Conservation (phyloP, 768 basidiomycete genomes). For the Mycena sanguinolenta region DNA sequence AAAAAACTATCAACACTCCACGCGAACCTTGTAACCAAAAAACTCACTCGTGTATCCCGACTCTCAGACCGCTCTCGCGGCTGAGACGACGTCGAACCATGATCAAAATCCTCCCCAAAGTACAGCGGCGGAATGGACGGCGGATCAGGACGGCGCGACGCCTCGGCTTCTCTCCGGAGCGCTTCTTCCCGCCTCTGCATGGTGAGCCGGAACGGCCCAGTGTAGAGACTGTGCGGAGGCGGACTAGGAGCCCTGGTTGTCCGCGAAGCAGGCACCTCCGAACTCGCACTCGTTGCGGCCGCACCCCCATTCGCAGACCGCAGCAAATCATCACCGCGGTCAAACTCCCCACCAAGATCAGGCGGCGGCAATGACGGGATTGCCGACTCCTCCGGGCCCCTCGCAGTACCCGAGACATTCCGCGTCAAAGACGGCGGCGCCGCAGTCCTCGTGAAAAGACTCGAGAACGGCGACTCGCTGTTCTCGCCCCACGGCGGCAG, state of each 20-base stretch:
- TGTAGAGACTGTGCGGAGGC: conserved; percentile 50
- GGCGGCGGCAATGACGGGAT: conserved; percentile 47
- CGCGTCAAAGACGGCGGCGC: conserved; percentile 12
- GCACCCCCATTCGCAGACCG: conserved; percentile 16
- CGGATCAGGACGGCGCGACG: conserved; percentile 33
- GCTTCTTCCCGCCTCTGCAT: conserved; percentile 51
- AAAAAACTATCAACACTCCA: neutral
- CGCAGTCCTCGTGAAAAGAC: conserved; percentile 25
- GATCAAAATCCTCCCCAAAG: conserved; percentile 47
- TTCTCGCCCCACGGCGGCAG: conserved; percentile 18
- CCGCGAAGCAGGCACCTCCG: conserved; percentile 12
- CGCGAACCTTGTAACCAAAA: neutral
- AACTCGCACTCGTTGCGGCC: neutral
- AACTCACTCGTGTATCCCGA: conserved; percentile 30
- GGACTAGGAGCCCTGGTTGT: conserved; percentile 26
- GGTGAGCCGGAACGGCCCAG: conserved; percentile 65
- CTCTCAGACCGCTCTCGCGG: conserved; percentile 7
- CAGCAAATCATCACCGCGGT: conserved; percentile 26
- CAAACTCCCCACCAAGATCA: conserved; percentile 46
- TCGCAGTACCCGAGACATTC: neutral
- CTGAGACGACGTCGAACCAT: neutral
- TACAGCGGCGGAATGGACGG: conserved; percentile 55
- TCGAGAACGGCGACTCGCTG: conserved; percentile 31
- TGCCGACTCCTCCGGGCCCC: conserved; percentile 22
- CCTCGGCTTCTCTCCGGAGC: conserved; percentile 26